Evolutionary conservation across 169 alveolate species (phyloP).

Genomic region (Eimeria tenella): DNA sequence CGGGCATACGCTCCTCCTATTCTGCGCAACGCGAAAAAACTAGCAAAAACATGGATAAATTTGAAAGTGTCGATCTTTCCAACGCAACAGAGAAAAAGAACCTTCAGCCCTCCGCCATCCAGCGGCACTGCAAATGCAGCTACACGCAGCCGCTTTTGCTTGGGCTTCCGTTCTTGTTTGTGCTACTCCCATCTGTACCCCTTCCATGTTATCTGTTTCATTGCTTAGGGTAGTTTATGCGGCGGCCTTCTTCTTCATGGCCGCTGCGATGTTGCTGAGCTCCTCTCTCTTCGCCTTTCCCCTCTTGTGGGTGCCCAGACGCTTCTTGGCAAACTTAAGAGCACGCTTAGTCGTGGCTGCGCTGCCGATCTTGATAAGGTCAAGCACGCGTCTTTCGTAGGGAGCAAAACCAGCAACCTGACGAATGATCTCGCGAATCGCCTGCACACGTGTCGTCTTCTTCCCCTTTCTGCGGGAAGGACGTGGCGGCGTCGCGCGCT

Average conservation of each 20-base stretch:
- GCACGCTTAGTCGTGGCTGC: constrained; percentile 99
- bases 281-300: constrained; percentile 96
- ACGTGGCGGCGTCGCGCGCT: constrained; percentile 78
- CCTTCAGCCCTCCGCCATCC: not conserved
- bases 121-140: constrained; percentile 28
- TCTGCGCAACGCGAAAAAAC: too few species aligned
- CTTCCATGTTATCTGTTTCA: too few species aligned
- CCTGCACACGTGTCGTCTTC: constrained; percentile 68
- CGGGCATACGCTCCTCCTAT: too few species aligned
- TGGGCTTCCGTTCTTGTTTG: not conserved
- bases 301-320: constrained; percentile 99
- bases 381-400: constrained; percentile 98
- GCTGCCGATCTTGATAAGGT: constrained; percentile 97
- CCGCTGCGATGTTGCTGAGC: constrained; percentile 66
- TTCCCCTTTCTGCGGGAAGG: constrained; percentile 81
- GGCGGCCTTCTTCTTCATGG: constrained; percentile 73
- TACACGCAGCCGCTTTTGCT: not conserved
- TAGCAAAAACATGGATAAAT: too few species aligned
- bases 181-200: too few species aligned
- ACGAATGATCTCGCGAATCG: constrained; percentile 78
- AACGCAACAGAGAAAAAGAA: too few species aligned
- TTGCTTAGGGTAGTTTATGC: not conserved
- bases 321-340: constrained; percentile 97
- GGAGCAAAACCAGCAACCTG: constrained; percentile 98
- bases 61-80: too few species aligned